Conservation (phyloP, 2,329 filamentous ascomycete genomes). For the Passalora sequoiae region DNA sequence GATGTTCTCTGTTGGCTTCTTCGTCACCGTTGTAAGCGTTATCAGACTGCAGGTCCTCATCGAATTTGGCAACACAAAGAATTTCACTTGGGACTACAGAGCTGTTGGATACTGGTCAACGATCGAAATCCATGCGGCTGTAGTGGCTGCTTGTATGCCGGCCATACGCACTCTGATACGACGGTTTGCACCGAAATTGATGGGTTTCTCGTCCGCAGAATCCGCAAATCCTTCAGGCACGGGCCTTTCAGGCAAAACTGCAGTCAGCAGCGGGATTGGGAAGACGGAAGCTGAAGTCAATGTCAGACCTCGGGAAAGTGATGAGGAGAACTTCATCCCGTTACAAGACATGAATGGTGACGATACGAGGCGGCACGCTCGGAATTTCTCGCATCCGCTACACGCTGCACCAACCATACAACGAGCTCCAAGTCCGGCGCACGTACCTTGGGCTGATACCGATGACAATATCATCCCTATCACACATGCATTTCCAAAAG, state of each 20-base stretch:
- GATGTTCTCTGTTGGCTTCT: conserved; percentile 20
- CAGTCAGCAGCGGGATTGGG: conserved; percentile 3
- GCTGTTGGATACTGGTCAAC: conserved; percentile 16
- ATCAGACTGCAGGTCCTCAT: conserved; percentile 19
- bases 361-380: not conserved
- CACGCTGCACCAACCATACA: not conserved
- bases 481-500: not conserved
- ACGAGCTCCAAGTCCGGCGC: not conserved
- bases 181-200: conserved; percentile 12
- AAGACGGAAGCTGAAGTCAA: conserved; percentile 7
- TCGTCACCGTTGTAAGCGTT: conserved; percentile 19
- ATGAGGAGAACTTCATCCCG: conserved; percentile 16
- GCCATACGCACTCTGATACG: conserved; percentile 15
- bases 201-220: conserved; percentile 10
- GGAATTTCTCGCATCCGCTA: not conserved
- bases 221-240: conserved; percentile 2
- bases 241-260: conserved; percentile 6
- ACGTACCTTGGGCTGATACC: not conserved
- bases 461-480: not conserved
- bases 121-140: conserved; percentile 14
- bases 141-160: conserved; percentile 17
- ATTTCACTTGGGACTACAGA: conserved; percentile 17
- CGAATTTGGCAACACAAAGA: conserved; percentile 16
- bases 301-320: conserved; percentile 9
- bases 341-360: conserved; percentile 8